Conservation (phyloP, 495 filamentous ascomycete species). For the Parachaetomium inaequale region DNA sequence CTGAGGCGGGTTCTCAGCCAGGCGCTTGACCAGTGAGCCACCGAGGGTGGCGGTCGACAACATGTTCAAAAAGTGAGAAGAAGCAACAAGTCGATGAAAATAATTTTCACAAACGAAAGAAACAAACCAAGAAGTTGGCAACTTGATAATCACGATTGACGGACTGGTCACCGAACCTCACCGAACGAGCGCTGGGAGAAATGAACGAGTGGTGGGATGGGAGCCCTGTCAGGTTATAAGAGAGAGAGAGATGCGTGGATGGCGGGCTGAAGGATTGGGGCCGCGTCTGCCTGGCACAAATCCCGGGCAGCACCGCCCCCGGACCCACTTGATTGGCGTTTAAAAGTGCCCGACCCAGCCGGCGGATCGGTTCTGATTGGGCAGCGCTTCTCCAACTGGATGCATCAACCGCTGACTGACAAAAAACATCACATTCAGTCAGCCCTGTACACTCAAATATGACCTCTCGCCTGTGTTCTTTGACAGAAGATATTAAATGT, state of each 20-base stretch:
- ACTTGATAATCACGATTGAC: neutral
- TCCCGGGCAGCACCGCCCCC: neutral
- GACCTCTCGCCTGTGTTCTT: neutral
- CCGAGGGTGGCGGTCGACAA: constrained; percentile 14
- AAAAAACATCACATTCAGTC: neutral
- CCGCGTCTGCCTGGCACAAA: neutral
- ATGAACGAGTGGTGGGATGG: neutral
- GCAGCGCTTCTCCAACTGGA: neutral
- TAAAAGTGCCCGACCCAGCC: neutral
- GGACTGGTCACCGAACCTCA: neutral
- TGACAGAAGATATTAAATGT: neutral
- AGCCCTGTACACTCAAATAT: neutral
- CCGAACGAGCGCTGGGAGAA: neutral
- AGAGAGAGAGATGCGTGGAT: neutral
- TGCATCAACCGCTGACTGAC: neutral
- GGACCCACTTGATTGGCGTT: neutral
- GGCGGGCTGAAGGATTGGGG: neutral
- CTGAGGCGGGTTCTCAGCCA: constrained; percentile 7
- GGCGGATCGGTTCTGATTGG: neutral
- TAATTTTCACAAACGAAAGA: neutral
- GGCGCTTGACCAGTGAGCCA: constrained; percentile 14
- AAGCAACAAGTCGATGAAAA: neutral
- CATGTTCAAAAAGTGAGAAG: constrained; percentile 6
- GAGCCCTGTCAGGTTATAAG: neutral
- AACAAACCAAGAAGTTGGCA: neutral